Percentiles rank a stretch among this genome's conserved stretches.
These are phyloP conservation scores for Talaromyces islandicus DNA, from an alignment of 2,329 filamentous ascomycete genomes.

Conservation along the genomic window DNA sequence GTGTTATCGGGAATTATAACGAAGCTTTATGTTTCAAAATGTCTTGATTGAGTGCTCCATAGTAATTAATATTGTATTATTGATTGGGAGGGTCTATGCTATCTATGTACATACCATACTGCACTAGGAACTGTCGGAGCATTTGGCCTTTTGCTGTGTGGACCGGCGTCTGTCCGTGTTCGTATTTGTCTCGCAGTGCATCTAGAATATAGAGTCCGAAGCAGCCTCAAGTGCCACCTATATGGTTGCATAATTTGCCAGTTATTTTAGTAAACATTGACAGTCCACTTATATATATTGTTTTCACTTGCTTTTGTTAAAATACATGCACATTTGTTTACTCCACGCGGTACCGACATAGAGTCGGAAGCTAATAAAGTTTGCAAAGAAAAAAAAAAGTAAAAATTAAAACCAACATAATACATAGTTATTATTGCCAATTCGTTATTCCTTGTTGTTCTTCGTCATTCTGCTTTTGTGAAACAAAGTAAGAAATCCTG, in stretches of 20 bases:
- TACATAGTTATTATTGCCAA: not conserved
- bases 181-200: not conserved
- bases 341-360: too few species aligned
- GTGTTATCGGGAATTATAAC: not conserved
- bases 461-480: not conserved
- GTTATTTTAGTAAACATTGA: too few species aligned
- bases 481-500: not conserved
- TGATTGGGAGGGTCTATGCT: not conserved
- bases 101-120: not conserved
- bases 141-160: not conserved
- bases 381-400: too few species aligned
- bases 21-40: not conserved
- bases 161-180: not conserved
- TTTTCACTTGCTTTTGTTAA: too few species aligned
- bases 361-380: not conserved
- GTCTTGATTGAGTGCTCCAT: not conserved
- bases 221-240: too few species aligned
- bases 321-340: too few species aligned
- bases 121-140: not conserved
- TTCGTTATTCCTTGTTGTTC: not conserved
- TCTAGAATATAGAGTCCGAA: not conserved
- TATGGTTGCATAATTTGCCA: too few species aligned
- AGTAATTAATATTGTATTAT: not conserved
- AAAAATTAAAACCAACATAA: not conserved
- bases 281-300: too few species aligned